Conservation (phyloP, 768 basidiomycete species). For the Boletus sp. region DNA sequence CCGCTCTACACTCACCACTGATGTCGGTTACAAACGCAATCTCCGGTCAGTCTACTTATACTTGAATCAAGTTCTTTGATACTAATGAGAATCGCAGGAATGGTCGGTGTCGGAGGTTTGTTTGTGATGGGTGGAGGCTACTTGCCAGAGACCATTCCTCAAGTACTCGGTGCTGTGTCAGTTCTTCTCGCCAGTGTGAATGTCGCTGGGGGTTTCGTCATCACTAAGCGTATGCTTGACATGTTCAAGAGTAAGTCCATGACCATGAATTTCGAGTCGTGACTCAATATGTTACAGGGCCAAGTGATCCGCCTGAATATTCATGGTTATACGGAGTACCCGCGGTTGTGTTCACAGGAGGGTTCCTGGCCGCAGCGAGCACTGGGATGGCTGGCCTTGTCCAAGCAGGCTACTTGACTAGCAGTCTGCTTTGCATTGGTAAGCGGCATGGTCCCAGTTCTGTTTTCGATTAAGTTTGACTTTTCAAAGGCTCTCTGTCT, state of each 20-base stretch:
- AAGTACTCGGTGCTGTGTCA: constrained; percentile 73
- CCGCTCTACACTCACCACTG: constrained; percentile 83
- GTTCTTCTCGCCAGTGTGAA: constrained; percentile 88
- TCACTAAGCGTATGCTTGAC: constrained; percentile 89
- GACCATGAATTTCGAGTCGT: not conserved
- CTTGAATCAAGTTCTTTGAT: not conserved
- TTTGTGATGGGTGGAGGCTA: constrained; percentile 91
- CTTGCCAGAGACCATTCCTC: constrained; percentile 76
- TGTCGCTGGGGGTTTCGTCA: constrained; percentile 84
- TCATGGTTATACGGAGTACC: constrained; percentile 79
- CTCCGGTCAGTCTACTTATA: constrained; percentile 52
- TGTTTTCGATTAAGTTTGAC: not conserved
- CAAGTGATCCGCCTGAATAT: constrained; percentile 85
- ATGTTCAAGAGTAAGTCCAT: constrained; percentile 76
- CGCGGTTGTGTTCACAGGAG: constrained; percentile 77
- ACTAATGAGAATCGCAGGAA: constrained; percentile 35
- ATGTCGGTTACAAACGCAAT: constrained; percentile 93
- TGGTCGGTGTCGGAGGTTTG: constrained; percentile 82
- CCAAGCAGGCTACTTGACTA: constrained; percentile 83
- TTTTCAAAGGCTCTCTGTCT: constrained; percentile 62
- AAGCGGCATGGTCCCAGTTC: constrained; percentile 1
- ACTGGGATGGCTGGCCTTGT: constrained; percentile 85
- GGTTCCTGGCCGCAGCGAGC: constrained; percentile 76
- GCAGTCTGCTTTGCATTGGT: constrained; percentile 86
- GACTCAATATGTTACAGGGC: constrained; percentile 42